These are phyloP conservation scores for Casaregolazyma suthepensis DNA, from an alignment of 1,139 yeast species.

Conservation along the genomic window DNA sequence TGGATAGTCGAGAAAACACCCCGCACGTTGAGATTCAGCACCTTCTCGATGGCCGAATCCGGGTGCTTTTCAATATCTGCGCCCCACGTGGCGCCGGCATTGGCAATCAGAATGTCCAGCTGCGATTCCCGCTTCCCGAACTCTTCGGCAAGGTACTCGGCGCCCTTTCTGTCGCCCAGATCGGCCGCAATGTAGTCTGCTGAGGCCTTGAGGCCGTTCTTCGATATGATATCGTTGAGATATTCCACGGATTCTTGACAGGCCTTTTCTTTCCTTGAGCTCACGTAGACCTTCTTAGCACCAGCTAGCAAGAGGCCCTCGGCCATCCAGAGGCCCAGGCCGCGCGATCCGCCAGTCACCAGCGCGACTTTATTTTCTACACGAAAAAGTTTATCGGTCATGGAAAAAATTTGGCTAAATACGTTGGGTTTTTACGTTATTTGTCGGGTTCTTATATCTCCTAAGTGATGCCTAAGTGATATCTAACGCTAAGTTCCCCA, in stretches of 20 bases:
- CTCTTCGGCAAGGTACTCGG: slow-evolving; percentile 41
- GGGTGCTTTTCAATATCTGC: slow-evolving; percentile 59
- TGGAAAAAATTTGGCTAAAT: slow-evolving; percentile 4
- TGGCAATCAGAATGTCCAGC: slow-evolving; percentile 63
- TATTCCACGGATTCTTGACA: slow-evolving; percentile 53
- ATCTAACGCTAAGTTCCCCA: slow-evolving; percentile 9
- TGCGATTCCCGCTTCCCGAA: slow-evolving; percentile 38
- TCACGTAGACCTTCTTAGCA: slow-evolving; percentile 55
- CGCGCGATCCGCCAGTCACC: slow-evolving; percentile 77
- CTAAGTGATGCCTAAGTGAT: too few relatives aligned
- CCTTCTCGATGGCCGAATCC: slow-evolving; percentile 56
- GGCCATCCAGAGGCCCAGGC: slow-evolving; percentile 65
- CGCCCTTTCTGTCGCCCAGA: slow-evolving; percentile 48
- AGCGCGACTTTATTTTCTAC: slow-evolving; percentile 55
- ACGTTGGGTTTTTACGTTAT: too few relatives aligned
- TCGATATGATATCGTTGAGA: slow-evolving; percentile 43
- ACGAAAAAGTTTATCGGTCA: slow-evolving; percentile 42
- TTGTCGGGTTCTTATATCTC: too few relatives aligned
- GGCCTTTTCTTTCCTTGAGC: slow-evolving; percentile 61
- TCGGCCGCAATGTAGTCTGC: slow-evolving; percentile 58
- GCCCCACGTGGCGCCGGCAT: slow-evolving; percentile 84
- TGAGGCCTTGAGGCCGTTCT: slow-evolving; percentile 39
- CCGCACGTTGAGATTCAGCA: slow-evolving; percentile 56
- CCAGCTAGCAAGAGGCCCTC: slow-evolving; percentile 61
- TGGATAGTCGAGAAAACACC: slow-evolving; percentile 71